Conservation (phyloP, 345 rosid genomes). For the Alliaria petiolata region DNA sequence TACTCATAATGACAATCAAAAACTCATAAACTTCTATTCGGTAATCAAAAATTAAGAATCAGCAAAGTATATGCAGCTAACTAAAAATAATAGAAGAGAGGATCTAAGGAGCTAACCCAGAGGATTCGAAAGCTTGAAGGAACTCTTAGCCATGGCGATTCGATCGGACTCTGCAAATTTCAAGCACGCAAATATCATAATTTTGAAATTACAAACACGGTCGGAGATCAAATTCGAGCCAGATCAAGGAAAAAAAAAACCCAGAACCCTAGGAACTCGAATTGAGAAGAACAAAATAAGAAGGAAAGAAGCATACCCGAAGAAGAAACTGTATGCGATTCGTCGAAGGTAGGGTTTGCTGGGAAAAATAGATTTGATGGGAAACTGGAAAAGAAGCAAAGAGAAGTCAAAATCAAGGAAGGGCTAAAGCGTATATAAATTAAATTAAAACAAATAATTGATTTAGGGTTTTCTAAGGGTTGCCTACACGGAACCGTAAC, state of each 20-base stretch:
- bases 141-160: slow-evolving; percentile 66
- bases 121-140: slow-evolving; percentile 80
- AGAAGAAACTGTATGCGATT: slow-evolving; percentile 30
- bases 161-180: slow-evolving; percentile 24
- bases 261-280: slow-evolving; percentile 3
- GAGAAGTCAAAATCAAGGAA: slow-evolving; percentile 2
- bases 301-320: slow-evolving; percentile 4
- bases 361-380: background rate
- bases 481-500: slow-evolving; percentile 28
- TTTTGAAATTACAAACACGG: background rate
- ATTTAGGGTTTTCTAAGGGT: slow-evolving; percentile 18
- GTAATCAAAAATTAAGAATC: background rate
- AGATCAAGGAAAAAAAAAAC: background rate
- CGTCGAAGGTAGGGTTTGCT: slow-evolving; percentile 22
- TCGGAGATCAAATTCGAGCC: background rate
- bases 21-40: background rate
- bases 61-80: background rate
- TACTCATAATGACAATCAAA: background rate
- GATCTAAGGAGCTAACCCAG: slow-evolving; percentile 46
- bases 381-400: background rate
- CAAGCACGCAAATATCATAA: slow-evolving; percentile 27
- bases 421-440: background rate
- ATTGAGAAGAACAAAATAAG: background rate
- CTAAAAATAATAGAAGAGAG: background rate
- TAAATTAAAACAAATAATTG: background rate